phyloP scores from a whole-genome alignment of 306 rosid species.

The Pyrus betulifolia region DNA sequence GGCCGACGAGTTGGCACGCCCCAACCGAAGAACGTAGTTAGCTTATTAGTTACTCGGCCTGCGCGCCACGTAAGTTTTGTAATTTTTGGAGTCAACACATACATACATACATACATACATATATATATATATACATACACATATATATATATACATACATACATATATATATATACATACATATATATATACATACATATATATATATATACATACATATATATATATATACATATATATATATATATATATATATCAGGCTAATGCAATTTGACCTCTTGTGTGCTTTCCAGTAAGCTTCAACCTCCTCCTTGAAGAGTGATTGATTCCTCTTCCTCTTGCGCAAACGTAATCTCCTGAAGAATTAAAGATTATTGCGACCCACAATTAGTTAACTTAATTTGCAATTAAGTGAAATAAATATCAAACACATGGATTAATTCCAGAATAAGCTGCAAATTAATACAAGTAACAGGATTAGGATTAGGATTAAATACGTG shows the following conservation, averaged over 20 bases:
- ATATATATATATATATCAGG: not conserved
- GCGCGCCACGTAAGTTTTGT: too few species aligned
- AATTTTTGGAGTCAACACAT: too few species aligned
- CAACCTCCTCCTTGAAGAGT: slow-evolving; percentile 36
- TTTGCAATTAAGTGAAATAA: too few species aligned
- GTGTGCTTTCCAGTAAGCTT: slow-evolving; percentile 20
- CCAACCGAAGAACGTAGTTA: too few species aligned
- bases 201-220: too few species aligned
- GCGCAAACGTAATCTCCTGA: slow-evolving; percentile 10
- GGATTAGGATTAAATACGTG: slow-evolving; percentile 33
- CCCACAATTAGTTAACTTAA: not conserved
- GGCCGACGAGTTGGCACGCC: too few species aligned
- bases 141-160: too few species aligned
- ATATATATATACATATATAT: not conserved
- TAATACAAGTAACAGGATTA: not conserved
- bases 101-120: too few species aligned
- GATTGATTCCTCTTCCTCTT: slow-evolving; percentile 55
- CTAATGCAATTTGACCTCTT: not conserved
- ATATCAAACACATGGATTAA: not conserved
- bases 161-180: too few species aligned
- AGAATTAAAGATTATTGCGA: not conserved
- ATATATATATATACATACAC: too few species aligned
- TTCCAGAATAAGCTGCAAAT: not conserved
- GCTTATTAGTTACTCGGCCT: too few species aligned
- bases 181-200: fast-evolving